Evolutionary conservation across 164 flowering plant genomes (phyloP), one percentile per base, ranked within the genome.

Genomic region (Warburgia ugandensis): DNA sequence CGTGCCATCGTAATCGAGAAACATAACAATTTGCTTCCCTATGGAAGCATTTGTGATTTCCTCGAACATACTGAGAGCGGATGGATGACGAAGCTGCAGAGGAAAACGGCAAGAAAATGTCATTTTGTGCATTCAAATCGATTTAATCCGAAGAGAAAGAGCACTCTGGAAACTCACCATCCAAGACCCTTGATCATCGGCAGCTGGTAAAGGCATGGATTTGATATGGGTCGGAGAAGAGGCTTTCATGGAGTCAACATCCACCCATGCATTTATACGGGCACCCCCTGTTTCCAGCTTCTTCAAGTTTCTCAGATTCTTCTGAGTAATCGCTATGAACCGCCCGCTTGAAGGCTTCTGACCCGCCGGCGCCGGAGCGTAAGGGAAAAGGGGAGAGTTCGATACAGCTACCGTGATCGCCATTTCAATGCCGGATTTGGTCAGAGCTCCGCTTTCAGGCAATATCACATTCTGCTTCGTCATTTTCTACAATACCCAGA

Each of bases 1-100:
- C 0, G 97, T 89, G 6, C 97, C 97, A 28, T 89, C 97, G 29
- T 89, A 89, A 50, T 89, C 97, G 9, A 89, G 46, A 36, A 89
- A 89, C 90, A 89, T 76, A 1, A 79, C 94, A 3, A 89, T 80
- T 54, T 80, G 80, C 48, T 89, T 89, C 33, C 94, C 95, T 40
- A 74, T 74, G 3, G 94, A 71, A 35, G 79, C 83, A 10, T 50
- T 77, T 1, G 56, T 70, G 19, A 89, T 83, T 49, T 81, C 69
- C 39, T 80, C 88, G 53, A 86, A 89, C 84, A 73, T 73, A 33
- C 65, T 69, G 49, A 85, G 45, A 1, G 97, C 97, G 0, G 97
- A 88, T 20, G 91, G 97, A 45, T 77, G 88, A 2, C 58, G 64
- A 30, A 63, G n/a, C 91, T 84, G 78, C 52, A 35, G 17, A 13